Evolutionary conservation across 2,329 filamentous ascomycete species (phyloP).

Genomic region (Furcasterigmium furcatum): DNA sequence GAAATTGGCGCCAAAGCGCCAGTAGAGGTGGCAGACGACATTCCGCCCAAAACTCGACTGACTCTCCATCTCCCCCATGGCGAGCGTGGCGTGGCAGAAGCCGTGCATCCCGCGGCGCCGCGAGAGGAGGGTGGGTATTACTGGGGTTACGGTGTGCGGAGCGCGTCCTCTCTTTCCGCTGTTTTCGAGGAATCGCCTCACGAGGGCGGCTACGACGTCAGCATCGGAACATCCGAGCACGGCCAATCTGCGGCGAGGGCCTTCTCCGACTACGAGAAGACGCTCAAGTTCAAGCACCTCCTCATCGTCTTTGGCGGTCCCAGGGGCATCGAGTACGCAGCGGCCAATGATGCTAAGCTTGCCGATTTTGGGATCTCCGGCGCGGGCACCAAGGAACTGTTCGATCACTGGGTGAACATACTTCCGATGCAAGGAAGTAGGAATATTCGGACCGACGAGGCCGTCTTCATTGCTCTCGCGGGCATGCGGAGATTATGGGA

Average conservation of each 20-base stretch:
- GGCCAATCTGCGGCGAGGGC: conserved; percentile 49
- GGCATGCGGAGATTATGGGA: conserved; percentile 60
- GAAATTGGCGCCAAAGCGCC: conserved; percentile 55
- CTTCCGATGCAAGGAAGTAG: conserved; percentile 77
- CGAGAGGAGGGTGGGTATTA: conserved; percentile 78
- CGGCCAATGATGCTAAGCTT: conserved; percentile 56
- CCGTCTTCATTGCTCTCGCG: conserved; percentile 72
- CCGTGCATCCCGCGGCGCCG: conserved; percentile 66
- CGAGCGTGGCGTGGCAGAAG: conserved; percentile 46
- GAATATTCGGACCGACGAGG: conserved; percentile 82
- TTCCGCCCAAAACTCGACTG: conserved; percentile 69
- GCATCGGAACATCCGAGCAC: conserved; percentile 80
- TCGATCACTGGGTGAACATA: conserved; percentile 83
- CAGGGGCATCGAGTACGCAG: conserved; percentile 73
- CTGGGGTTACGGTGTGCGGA: conserved; percentile 77
- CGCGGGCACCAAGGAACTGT: conserved; percentile 63
- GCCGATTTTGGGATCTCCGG: conserved; percentile 53
- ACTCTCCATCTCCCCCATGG: conserved; percentile 64
- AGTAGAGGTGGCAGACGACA: conserved; percentile 52
- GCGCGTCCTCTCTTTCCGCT: conserved; percentile 61
- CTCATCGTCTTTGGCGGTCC: conserved; percentile 80
- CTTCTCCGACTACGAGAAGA: conserved; percentile 37
- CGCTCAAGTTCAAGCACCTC: conserved; percentile 62
- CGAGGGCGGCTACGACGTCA: conserved; percentile 77
- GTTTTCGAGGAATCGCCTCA: conserved; percentile 77